Percentiles rank a stretch among this genome's conserved stretches.
Conservation (phyloP, 2,329 filamentous ascomycete species). For the Chrysosporium queenslandicum region DNA sequence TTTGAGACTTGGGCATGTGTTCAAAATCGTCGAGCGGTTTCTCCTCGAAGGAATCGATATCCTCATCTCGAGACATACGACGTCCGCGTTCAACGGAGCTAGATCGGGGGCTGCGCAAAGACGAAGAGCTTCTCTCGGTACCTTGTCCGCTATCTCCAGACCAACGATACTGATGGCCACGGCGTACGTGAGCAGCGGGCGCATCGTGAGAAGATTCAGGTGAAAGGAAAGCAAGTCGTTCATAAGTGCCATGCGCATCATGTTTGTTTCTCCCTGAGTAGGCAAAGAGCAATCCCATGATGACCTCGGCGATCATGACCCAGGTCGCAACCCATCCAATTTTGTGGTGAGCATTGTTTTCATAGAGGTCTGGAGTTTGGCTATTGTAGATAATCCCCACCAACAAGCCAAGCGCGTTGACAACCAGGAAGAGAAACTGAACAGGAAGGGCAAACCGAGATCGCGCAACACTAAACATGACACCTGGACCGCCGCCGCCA, state of each 20-base stretch:
- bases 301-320: constrained; percentile 58
- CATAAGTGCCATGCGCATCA: constrained; percentile 28
- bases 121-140: constrained; percentile 59
- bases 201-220: constrained; percentile 47
- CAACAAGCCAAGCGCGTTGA: constrained; percentile 56
- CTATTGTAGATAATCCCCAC: constrained; percentile 64
- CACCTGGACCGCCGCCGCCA: constrained; percentile 42
- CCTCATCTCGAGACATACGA: constrained; percentile 29
- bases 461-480: constrained; percentile 74
- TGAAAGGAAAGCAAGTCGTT: constrained; percentile 53
- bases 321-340: constrained; percentile 75
- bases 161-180: constrained; percentile 42
- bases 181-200: constrained; percentile 32
- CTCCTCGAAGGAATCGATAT: constrained; percentile 44
- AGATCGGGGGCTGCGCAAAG: constrained; percentile 52
- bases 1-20: constrained; percentile 27
- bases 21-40: constrained; percentile 38
- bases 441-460: constrained; percentile 61
- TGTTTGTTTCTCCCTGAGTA: constrained; percentile 43
- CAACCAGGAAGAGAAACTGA: constrained; percentile 58
- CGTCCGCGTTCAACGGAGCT: constrained; percentile 49
- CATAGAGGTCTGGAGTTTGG: constrained; percentile 75
- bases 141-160: constrained; percentile 67
- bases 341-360: constrained; percentile 78
- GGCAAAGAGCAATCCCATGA: constrained; percentile 56